A percentile compares a stretch with the other conserved stretches of the same genome.
These are phyloP conservation scores for Antitrichia curtipendula DNA, from an alignment of 225 moss, liverwort and hornwort species.

Conservation along the genomic window DNA sequence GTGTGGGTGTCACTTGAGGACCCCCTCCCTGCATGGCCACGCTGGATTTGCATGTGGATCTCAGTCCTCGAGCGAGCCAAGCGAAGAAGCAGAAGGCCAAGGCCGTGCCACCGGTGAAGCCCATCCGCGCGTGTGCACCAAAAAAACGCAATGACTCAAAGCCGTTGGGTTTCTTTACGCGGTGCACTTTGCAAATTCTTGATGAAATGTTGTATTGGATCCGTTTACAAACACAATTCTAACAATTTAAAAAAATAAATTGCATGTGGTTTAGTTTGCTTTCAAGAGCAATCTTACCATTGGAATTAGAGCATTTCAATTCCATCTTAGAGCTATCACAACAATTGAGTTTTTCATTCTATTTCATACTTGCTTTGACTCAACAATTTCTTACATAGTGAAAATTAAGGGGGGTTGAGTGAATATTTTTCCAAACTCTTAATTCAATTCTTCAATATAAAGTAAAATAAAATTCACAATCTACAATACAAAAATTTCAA, in stretches of 20 bases:
- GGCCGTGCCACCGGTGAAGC: not conserved
- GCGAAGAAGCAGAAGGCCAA: no score
- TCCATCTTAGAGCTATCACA: not conserved
- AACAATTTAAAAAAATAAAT: no score
- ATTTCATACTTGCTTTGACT: not conserved
- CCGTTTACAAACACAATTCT: no score
- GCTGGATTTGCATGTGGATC: not conserved
- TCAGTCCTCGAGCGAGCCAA: not conserved
- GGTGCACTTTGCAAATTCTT: no score
- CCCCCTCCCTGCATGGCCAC: accelerated
- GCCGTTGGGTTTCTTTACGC: no score
- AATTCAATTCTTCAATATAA: not conserved
- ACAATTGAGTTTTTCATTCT: not conserved
- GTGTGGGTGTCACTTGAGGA: not conserved
- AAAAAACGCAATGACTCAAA: no score
- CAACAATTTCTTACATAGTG: not conserved
- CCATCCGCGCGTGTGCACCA: no score
- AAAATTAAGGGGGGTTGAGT: not conserved
- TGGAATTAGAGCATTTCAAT: not conserved
- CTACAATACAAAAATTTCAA: not conserved
- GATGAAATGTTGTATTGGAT: no score
- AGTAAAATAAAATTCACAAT: not conserved
- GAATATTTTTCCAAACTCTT: no score
- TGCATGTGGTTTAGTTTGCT: not conserved
- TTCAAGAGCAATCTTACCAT: not conserved